Evolutionary conservation across 176 grass and related monocot genomes (phyloP).

Genomic region (Oryza nivara): DNA sequence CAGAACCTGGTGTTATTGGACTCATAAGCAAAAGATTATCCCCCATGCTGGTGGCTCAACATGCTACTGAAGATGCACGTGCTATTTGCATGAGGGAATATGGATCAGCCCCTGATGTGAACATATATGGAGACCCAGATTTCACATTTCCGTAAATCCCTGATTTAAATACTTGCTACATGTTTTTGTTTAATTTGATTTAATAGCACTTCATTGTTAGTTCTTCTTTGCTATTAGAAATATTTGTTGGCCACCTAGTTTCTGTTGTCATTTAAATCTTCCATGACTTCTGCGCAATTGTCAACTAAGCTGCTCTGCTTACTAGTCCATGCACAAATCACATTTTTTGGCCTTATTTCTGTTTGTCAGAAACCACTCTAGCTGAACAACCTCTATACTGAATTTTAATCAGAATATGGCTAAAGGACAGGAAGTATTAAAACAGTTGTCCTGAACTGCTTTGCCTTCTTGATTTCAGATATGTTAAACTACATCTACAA

Average conservation of each 20-base stretch:
- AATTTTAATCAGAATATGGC: neutral
- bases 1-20: slow-evolving; percentile 78
- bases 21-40: slow-evolving; percentile 89
- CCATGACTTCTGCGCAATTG: neutral
- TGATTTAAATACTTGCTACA: neutral
- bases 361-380: neutral
- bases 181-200: neutral
- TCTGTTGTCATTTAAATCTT: slow-evolving; percentile 2
- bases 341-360: neutral
- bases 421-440: neutral
- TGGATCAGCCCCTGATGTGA: slow-evolving; percentile 76
- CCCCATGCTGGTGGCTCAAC: slow-evolving; percentile 65
- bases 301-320: neutral
- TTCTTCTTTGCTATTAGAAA: neutral
- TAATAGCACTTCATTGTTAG: neutral
- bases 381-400: neutral
- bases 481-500: slow-evolving; percentile 86
- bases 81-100: slow-evolving; percentile 86
- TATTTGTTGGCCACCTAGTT: slow-evolving; percentile 1
- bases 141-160: slow-evolving; percentile 87
- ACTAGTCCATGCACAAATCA: neutral
- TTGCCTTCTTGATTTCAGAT: slow-evolving; percentile 51
- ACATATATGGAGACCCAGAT: slow-evolving; percentile 85
- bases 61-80: slow-evolving; percentile 89
- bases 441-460: slow-evolving; percentile 21